Base-by-base conservation (phyloP, 2,329 filamentous ascomycete species). In the Colletotrichum tropicale region DNA sequence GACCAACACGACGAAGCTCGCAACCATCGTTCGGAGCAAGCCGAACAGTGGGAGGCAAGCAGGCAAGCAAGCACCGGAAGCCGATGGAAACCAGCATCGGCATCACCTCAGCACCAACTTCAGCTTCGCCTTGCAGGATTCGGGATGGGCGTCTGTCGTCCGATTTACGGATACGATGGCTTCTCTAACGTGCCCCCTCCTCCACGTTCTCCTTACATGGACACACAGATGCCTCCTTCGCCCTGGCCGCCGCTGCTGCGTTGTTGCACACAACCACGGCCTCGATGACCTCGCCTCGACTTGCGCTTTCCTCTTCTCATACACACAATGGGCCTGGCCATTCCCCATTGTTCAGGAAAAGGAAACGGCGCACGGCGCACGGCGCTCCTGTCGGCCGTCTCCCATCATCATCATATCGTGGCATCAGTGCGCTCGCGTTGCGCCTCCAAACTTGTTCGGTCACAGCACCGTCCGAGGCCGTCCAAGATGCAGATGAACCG, bases 401-500 rank as follows among this genome's bases (percentile, higher is more conserved):
- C 36, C 36, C 36, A 26, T 38, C 65, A 26, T 58, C 61, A 66
- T 26, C 18, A 66, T 55, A n/a, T 58, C 56, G 30, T 26, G 30
- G 70, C 56, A 74, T 76, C 74, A 66, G 70, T 76, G 74, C 70
- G 70, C 55, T 76, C 60, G 60, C 21, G 21, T 73, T 74, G 34
- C 58, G 65, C 61, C 65, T 73, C 75, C 68, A 76, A 76, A 68
- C 75, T 56, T 66, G 30, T 26, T 60, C 28, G 36, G 75, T 77
- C 75, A 77, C 75, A 76, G 75, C 75, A 58, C 48, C 48, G 73
- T 76, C 75, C 75, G 75, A 77, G 75, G 73, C 48, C 72, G 36
- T 58, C 70, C 74, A 62, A 65, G 70, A 66, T 43, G 48, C 32
- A 43, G 34, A 72, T 68, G 48, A 32, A 58, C 43, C n/a, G 26